Evolutionary conservation across 345 rosid species (phyloP).

Genomic region (Pseudoturritis turrita): DNA sequence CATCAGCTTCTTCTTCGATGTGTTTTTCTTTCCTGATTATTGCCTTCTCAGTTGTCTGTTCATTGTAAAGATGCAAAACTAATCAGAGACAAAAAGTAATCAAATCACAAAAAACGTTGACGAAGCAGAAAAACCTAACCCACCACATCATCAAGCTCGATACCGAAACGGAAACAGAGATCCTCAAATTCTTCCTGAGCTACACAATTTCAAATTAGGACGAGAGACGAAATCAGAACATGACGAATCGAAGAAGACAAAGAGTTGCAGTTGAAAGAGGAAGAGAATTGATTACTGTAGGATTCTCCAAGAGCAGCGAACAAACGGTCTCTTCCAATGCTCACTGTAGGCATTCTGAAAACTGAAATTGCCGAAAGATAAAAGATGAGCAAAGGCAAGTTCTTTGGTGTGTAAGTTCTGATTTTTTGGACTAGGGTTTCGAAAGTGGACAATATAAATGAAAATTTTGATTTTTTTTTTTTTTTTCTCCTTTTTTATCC

Average conservation of each 20-base stretch:
- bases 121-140: conserved; percentile 10
- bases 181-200: conserved; percentile 83
- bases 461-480: too few species aligned
- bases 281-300: conserved; percentile 43
- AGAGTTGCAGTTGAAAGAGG: background rate
- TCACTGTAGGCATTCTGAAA: conserved; percentile 77
- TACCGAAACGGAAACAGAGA: conserved; percentile 84
- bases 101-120: background rate
- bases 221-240: background rate
- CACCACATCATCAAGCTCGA: conserved; percentile 96
- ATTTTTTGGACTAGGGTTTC: background rate
- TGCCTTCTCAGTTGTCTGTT: conserved; percentile 62
- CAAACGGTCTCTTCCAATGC: conserved; percentile 78
- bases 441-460: too few species aligned
- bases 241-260: background rate
- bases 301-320: conserved; percentile 58
- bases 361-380: background rate
- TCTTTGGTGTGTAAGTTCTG: too few species aligned
- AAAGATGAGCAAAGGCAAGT: background rate
- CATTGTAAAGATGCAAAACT: background rate
- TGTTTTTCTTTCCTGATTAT: conserved; percentile 84
- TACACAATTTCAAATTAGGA: background rate
- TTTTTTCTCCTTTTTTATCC: too few species aligned
- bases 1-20: conserved; percentile 43
- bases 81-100: background rate